Conservation (phyloP, 2,329 filamentous ascomycete species). For the Aplosporella prunicola region DNA sequence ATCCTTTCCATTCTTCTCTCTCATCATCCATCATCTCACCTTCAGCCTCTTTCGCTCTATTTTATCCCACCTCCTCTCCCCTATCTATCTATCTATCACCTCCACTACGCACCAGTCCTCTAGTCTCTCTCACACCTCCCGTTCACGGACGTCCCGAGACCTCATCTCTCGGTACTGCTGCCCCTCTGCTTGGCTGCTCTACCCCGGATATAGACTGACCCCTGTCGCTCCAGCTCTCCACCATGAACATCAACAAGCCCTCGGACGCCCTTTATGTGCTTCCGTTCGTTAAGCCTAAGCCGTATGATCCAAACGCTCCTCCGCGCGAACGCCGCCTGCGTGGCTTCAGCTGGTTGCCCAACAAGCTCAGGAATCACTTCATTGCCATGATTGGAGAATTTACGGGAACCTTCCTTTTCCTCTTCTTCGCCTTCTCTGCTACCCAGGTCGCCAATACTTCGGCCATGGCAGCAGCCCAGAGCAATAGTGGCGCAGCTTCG, state of each 20-base stretch:
- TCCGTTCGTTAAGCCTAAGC: slow-evolving; percentile 30
- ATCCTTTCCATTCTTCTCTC: no score
- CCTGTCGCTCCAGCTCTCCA: slow-evolving; percentile 13
- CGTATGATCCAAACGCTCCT: slow-evolving; percentile 22
- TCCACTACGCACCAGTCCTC: no score
- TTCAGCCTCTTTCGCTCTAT: no score
- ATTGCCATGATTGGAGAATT: slow-evolving; percentile 38
- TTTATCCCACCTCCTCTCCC: no score
- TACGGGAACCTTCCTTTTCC: slow-evolving; percentile 32
- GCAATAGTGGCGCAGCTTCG: slow-evolving; percentile 7
- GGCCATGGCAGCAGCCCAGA: slow-evolving; percentile 15
- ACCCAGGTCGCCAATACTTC: slow-evolving; percentile 35
- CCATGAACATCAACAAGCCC: slow-evolving; percentile 31
- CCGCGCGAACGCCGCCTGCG: slow-evolving; percentile 30
- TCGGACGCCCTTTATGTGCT: slow-evolving; percentile 28
- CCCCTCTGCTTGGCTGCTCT: no score
- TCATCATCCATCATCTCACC: no score
- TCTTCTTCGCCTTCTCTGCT: slow-evolving; percentile 32
- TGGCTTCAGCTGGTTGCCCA: slow-evolving; percentile 35
- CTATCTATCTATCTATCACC: no score
- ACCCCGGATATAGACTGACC: no score
- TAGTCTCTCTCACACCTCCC: no score
- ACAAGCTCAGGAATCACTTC: slow-evolving; percentile 33
- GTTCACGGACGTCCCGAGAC: no score
- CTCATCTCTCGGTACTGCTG: no score